Evolutionary conservation across 2,329 filamentous ascomycete species (phyloP).

Genomic region (Pseudogymnoascus sp.): DNA sequence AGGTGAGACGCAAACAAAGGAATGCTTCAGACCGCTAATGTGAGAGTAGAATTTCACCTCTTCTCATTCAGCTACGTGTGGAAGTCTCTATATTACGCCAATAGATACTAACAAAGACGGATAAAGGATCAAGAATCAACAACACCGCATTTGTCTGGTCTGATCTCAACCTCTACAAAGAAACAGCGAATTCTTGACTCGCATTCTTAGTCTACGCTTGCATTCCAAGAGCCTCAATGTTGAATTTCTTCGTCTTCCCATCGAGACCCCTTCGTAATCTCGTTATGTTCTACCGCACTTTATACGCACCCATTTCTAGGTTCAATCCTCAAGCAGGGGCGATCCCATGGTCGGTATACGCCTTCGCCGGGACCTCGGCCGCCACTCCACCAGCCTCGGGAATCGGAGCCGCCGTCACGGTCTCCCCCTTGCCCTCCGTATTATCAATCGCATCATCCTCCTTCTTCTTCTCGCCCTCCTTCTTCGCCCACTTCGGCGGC

Average conservation of each 20-base stretch:
- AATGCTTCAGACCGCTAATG: background rate
- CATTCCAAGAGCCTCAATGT: background rate
- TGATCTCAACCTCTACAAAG: background rate
- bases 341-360: background rate
- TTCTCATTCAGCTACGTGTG: background rate
- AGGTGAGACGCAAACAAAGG: background rate
- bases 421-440: constrained; percentile 17
- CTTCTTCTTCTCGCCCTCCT: constrained; percentile 27
- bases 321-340: background rate
- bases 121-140: background rate
- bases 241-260: background rate
- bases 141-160: background rate
- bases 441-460: constrained; percentile 32
- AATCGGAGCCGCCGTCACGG: constrained; percentile 13
- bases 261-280: background rate
- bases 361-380: background rate
- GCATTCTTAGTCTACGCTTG: constrained; percentile 1
- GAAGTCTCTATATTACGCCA: background rate
- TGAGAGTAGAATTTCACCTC: background rate
- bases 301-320: background rate
- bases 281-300: background rate
- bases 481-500: constrained; percentile 56
- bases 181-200: background rate
- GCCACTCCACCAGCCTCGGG: background rate
- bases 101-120: background rate